Conservation (phyloP, 352 stramenopile genomes). For the Pythium pyrilobum region DNA sequence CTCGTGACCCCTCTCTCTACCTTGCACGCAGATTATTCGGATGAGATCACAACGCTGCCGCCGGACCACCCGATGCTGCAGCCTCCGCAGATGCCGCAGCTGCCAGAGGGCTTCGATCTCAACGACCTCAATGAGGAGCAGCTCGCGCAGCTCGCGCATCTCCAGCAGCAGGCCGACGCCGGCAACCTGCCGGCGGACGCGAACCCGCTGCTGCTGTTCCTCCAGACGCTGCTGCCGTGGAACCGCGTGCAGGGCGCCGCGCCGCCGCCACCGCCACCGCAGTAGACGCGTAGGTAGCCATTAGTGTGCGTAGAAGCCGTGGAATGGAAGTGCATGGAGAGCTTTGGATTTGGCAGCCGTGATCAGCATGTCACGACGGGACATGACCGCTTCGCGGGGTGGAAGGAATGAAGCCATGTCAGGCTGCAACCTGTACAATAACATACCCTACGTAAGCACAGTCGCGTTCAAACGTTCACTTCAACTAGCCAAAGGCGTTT, state of each 20-base stretch:
- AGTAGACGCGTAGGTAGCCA: conserved; percentile 11
- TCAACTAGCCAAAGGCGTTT: too few species aligned
- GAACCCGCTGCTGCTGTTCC: conserved; percentile 79
- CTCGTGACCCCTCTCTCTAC: too few species aligned
- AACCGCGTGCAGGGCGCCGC: conserved; percentile 67
- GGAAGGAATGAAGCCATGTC: conserved; percentile 19
- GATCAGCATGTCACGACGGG: too few species aligned
- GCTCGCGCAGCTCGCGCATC: conserved; percentile 43
- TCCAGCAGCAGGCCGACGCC: conserved; percentile 57
- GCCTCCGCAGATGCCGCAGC: conserved; percentile 33
- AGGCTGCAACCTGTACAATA: conserved; percentile 7
- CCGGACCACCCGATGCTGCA: conserved; percentile 83
- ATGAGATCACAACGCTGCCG: conserved; percentile 82
- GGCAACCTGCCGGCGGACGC: conserved; percentile 72
- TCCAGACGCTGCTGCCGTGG: conserved; percentile 82
- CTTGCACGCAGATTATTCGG: conserved; percentile 70
- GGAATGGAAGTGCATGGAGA: too few species aligned
- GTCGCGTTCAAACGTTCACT: neutral
- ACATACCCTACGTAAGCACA: neutral
- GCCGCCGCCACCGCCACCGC: conserved; percentile 13
- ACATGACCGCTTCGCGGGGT: too few species aligned
- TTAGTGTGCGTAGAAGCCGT: neutral
- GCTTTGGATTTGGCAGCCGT: too few species aligned
- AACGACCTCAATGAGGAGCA: conserved; percentile 55
- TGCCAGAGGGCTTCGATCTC: conserved; percentile 23